A percentile compares a stretch with the other conserved stretches of the same genome.
Conservation (phyloP, 2,329 filamentous ascomycete genomes). For the Didymellaceae sp. region DNA sequence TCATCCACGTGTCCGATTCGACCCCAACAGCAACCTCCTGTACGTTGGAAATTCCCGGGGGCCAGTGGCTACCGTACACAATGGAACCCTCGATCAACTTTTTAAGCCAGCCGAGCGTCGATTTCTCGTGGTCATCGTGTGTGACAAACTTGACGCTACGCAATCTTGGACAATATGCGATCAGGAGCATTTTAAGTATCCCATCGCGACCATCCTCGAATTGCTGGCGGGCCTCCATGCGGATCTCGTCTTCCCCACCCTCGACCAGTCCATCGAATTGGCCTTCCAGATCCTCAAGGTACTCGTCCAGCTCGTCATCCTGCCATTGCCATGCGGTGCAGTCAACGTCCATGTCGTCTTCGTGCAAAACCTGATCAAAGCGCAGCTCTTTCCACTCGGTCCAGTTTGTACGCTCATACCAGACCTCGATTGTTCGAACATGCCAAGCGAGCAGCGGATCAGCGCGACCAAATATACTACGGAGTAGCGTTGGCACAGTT, state of each 20-base stretch:
- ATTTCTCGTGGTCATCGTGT: not conserved
- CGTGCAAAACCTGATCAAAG: constrained; percentile 4
- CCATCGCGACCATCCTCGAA: constrained; percentile 16
- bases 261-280: constrained; percentile 12
- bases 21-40: constrained; percentile 12
- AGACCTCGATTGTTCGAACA: constrained; percentile 21
- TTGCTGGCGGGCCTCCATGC: constrained; percentile 6
- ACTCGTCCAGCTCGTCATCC: constrained; percentile 6
- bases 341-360: not conserved
- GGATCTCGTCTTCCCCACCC: not conserved
- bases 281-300: constrained; percentile 7
- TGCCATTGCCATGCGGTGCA: not conserved
- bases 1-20: constrained; percentile 17
- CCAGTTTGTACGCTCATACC: constrained; percentile 21
- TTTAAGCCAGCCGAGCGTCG: constrained; percentile 17
- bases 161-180: constrained; percentile 17
- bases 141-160: constrained; percentile 16
- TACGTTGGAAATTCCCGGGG: constrained; percentile 6
- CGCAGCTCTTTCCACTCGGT: constrained; percentile 14
- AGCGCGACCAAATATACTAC: constrained; percentile 14
- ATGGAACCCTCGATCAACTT: constrained; percentile 3
- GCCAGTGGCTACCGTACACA: constrained; percentile 4
- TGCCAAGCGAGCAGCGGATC: constrained; percentile 22
- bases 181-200: constrained; percentile 16
- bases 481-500: constrained; percentile 18